A percentile compares a stretch with the other conserved stretches of the same genome.
phyloP scores from a whole-genome alignment of 805 yeast genomes.

The Pichia sporocuriosa region DNA sequence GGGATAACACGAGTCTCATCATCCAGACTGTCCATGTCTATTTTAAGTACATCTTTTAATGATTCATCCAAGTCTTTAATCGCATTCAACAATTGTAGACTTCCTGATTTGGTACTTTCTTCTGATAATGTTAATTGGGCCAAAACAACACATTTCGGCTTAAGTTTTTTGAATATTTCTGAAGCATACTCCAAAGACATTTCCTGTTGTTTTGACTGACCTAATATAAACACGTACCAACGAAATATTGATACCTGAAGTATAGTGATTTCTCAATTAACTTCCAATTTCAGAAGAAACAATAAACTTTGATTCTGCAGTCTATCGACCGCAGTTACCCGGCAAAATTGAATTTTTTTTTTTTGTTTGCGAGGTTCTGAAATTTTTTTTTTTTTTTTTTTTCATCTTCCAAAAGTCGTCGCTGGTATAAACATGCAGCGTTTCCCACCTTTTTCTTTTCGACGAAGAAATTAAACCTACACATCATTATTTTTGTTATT shows the following conservation, averaged over 20 bases:
- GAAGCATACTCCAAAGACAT: constrained; percentile 8
- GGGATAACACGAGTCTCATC: constrained; percentile 22
- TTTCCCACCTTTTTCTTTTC: too few relatives aligned
- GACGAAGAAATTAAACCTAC: too few relatives aligned
- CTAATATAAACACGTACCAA: too few relatives aligned
- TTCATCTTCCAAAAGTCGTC: too few relatives aligned
- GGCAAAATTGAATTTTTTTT: neutral
- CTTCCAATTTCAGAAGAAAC: too few relatives aligned
- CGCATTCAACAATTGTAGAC: constrained; percentile 27
- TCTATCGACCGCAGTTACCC: too few relatives aligned
- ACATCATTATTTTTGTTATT: too few relatives aligned
- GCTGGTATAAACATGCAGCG: too few relatives aligned
- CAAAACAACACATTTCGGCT: constrained; percentile 38
- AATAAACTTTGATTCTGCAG: too few relatives aligned
- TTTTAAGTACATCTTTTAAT: neutral
- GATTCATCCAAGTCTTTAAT: constrained; percentile 28
- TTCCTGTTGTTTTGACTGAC: neutral
- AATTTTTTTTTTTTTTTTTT: too few relatives aligned
- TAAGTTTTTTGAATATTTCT: constrained; percentile 23
- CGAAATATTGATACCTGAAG: too few relatives aligned
- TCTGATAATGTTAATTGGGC: constrained; percentile 40
- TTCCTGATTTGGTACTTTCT: constrained; percentile 24
- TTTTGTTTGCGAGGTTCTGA: neutral
- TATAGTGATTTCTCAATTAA: too few relatives aligned
- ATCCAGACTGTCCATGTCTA: neutral